Evolutionary conservation across 768 basidiomycete genomes (phyloP).

Genomic region (Leccinellum albellum): DNA sequence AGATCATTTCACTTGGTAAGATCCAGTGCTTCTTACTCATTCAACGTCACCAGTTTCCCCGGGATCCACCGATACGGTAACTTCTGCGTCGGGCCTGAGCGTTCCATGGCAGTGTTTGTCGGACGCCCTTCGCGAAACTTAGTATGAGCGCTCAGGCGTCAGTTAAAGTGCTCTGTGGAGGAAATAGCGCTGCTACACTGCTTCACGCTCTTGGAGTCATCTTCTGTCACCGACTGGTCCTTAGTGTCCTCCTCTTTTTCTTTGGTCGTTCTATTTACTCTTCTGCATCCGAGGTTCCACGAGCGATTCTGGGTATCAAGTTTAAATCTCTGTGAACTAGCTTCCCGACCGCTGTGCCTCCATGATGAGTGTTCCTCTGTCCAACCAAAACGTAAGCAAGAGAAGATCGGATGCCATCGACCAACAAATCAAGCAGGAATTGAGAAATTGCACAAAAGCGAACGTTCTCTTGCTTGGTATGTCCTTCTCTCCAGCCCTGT

Average conservation of each 20-base stretch:
- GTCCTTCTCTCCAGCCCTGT: not conserved
- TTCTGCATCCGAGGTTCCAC: not conserved
- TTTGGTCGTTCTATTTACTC: not conserved
- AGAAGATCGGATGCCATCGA: conserved; percentile 5
- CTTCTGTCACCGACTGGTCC: not conserved
- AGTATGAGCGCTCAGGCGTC: not conserved
- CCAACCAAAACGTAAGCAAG: not conserved
- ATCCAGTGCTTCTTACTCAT: not conserved
- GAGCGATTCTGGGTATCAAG: no score
- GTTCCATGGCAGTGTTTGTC: not conserved
- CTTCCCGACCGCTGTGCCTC: not conserved
- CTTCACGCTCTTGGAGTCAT: not conserved
- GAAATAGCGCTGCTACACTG: not conserved
- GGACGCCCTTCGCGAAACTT: not conserved
- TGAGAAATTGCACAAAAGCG: not conserved
- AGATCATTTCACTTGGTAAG: not conserved
- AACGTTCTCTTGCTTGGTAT: conserved; percentile 4
- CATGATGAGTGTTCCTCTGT: not conserved
- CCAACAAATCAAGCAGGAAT: conserved; percentile 1
- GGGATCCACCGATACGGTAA: not conserved
- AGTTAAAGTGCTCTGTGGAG: not conserved
- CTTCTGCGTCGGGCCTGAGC: not conserved
- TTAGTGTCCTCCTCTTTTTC: not conserved
- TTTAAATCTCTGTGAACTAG: not conserved
- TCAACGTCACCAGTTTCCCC: not conserved